A percentile compares a stretch with the other conserved stretches of the same genome.
Evolutionary conservation across 768 basidiomycete species (phyloP).

Genomic region (Phanerodontia chrysosporium): DNA sequence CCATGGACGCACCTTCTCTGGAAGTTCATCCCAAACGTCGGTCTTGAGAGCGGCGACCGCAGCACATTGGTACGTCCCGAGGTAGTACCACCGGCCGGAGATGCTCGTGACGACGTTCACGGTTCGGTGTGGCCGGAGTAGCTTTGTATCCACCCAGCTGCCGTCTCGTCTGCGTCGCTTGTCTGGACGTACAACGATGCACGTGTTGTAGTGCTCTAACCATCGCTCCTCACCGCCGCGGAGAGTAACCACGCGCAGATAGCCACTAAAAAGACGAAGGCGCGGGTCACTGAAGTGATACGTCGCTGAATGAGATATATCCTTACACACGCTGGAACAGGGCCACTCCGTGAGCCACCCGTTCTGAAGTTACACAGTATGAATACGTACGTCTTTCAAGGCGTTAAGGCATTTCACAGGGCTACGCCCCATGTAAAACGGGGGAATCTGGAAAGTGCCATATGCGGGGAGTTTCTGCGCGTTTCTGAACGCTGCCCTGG

Average conservation of each 20-base stretch:
- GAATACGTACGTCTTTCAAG: not conserved
- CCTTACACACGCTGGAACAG: not conserved
- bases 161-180: not conserved
- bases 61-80: slow-evolving; percentile 1
- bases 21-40: not conserved
- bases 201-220: not conserved
- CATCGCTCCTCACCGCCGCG: not conserved
- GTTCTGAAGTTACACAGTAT: no score
- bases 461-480: not conserved
- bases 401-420: not conserved
- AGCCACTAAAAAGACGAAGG: no score
- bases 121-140: not conserved
- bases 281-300: no score
- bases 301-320: no score
- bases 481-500: not conserved
- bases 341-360: no score
- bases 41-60: not conserved
- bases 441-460: not conserved
- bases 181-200: not conserved
- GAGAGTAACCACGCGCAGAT: not conserved
- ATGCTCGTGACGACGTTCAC: not conserved
- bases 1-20: not conserved
- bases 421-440: not conserved
- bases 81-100: slow-evolving; percentile 1
- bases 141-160: not conserved